Conservation (phyloP, 164 flowering plant species). For the Aristolochia californica region DNA sequence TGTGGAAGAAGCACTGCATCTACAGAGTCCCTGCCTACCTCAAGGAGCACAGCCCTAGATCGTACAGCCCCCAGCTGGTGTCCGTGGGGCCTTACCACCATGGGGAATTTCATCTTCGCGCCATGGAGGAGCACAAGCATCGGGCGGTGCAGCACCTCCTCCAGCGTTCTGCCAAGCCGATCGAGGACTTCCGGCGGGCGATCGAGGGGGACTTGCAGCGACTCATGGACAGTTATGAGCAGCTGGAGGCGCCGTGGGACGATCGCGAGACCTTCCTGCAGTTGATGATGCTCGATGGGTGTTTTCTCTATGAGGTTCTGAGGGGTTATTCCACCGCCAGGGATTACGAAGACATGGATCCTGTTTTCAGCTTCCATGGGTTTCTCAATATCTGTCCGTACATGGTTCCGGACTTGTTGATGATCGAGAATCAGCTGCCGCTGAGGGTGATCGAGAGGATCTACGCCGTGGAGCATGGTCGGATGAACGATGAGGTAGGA, state of each 20-base stretch:
- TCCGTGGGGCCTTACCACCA: slow-evolving; percentile 18
- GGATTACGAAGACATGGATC: slow-evolving; percentile 6
- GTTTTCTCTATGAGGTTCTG: slow-evolving; percentile 9
- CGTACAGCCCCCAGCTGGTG: slow-evolving; percentile 16
- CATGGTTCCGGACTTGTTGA: slow-evolving; percentile 12
- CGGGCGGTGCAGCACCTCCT: slow-evolving; percentile 9
- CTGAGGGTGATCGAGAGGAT: slow-evolving; percentile 5
- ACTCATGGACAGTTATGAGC: slow-evolving; percentile 8
- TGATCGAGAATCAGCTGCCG: slow-evolving; percentile 17
- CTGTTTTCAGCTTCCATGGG: slow-evolving; percentile 9
- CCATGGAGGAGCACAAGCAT: slow-evolving; percentile 14
- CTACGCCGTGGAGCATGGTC: neutral
- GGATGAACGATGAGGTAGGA: neutral
- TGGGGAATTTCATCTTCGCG: neutral
- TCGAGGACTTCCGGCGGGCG: neutral
- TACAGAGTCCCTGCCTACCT: slow-evolving; percentile 5
- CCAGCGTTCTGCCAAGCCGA: neutral
- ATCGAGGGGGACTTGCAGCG: slow-evolving; percentile 3
- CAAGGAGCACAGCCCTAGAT: neutral
- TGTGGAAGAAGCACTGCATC: slow-evolving; percentile 6
- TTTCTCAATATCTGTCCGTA: slow-evolving; percentile 4
- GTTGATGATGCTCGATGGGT: slow-evolving; percentile 10
- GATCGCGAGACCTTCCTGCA: slow-evolving; percentile 8
- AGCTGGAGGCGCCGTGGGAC: neutral
- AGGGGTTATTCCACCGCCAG: neutral